Base-by-base conservation (phyloP, 2,329 filamentous ascomycete genomes). In the Arthroderma uncinatum region DNA sequence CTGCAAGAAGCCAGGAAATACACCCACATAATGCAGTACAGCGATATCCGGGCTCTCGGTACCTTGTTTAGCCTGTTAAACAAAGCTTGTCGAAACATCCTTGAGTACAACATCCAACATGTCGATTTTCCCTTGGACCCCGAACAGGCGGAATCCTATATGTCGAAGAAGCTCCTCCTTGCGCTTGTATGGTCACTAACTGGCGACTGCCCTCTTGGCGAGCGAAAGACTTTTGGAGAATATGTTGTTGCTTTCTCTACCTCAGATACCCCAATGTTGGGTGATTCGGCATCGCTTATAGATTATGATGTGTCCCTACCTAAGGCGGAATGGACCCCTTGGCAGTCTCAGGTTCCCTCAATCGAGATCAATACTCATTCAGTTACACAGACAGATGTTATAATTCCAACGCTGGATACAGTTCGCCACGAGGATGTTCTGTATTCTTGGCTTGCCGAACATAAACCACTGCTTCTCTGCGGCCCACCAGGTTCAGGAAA, bases 281-380 rank as follows among this genome's bases (percentile, higher is more conserved):
- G 87, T 59, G 86, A 88, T 48, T 81, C 80, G 16, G 86, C 85
- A 64, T 95, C 91, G 34, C 82, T 98, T 56, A 98, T 99, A 65
- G 94, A 99, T 72, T 98, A 88, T 65, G 90, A 98, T 67, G 90
- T 95, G 40, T 83, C 83, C 10, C 78, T 97, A 40, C 93, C 94
- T 1, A 85, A 86, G 68, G 86, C 85, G 6, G 87, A 95, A 62
- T 99, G 93, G 93, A 80, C 83, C 1, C 82, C 87, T 44, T 99
- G 93, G 93, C 92, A 95, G 71, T 89, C 86, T 62, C 87, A 96
- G 71, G 93, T 99, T 12, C 93, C 93, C 14, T 86, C 82, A 9
- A 86, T 98, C 58, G 94, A 99, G 70, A 88, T 98, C 72, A 97
- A 98, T 70, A 98, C 94, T 0, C 94, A 99, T 71, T 96, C 92